Base-by-base conservation (phyloP, 352 stramenopile genomes). In the Blastocystis sp. region DNA sequence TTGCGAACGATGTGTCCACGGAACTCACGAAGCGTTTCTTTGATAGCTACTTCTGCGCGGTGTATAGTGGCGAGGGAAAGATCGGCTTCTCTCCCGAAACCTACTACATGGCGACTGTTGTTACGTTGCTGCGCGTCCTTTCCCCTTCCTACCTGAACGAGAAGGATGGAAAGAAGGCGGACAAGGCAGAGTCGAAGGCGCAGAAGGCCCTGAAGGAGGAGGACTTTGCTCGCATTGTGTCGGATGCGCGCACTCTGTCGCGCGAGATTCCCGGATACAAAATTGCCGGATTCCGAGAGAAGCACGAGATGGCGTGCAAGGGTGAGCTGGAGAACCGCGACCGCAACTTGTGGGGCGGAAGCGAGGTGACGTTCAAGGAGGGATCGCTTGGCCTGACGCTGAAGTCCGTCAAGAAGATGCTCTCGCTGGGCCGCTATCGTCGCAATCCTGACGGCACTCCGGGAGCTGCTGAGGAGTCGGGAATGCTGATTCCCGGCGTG, bases 261-360 rank as follows among this genome's bases (percentile, higher is more conserved):
- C 57, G 63, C 40, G 57, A 72, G 21, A 76, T 85, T 63, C 75
- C 75, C 4, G 59, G 51, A 38, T 85, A 85, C 63, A 85, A 85
- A 42, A 85, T 85, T 44, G 42, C 40, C n/a, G 75, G 49, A 0
- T 85, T 76, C 63, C 75, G 75, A n/a, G 75, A 85, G 49, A 85
- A 85, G 49, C 75, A 85, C 32, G 57, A 85, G 44, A 63, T 76
- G 57, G 63, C 75, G 18, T 72, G 57, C 51, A 85, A 73, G 49
- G 57, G 57, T 29, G 75, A 85, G 27, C 7, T 73, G 42, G 75
- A 85, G 63, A 76, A 75, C 38, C 57, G 75, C 24, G 75, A 85
- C 44, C 54, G 75, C 32, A 76, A 76, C 44, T 42, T 85, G 7
- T 85, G 75, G 75, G 36, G 34, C 11, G 75, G 63, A 6, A 57